Evolutionary conservation across 2,329 filamentous ascomycete genomes (phyloP), one percentile per base, ranked within the genome.

Genomic region (Aspergillus sclerotialis): DNA sequence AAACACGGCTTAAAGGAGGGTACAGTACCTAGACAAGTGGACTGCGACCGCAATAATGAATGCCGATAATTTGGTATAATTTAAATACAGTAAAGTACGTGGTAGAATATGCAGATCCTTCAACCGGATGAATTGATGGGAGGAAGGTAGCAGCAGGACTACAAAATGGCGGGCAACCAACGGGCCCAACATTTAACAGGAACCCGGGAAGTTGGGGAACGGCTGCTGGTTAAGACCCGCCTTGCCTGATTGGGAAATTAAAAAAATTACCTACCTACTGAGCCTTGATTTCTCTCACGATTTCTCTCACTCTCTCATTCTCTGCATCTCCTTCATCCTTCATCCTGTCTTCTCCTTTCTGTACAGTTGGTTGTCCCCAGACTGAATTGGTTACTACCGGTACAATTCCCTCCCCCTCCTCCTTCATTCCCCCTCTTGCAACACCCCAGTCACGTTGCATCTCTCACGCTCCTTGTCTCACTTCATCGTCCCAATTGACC

Each of bases 381-480:
- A 23, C 10, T 23, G 19, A 23, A 6, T 7, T 23, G 10, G 7
- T 7, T 28, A 28, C 18, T 14, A 18, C 32, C 16, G 12, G 23
- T 24, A 32, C 30, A 19, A 24, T 15, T 10, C 8, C 23, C 30
- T 8, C n/a, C 12, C 19, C 19, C 17, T 11, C 17, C 5, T 9
- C 28, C 6, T 4, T 16, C 14, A 7, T 14, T 33, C 12, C 15
- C 16, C 18, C 11, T 14, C 16, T 14, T 23, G 28, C 30, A 18
- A 31, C 21, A 24, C 2, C 24, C 14, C 19, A n/a, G n/a, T n/a
- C n/a, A n/a, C n/a, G n/a, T n/a, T 28, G 40, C 35, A 13, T 32
- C 34, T 37, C 35, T 32, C 23, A 28, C 28, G 32, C 28, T 32
- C 19, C 19, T 23, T 23, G 19, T 23, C 19, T 23, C 19, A 23